phyloP scores from a whole-genome alignment of 495 filamentous ascomycete species.

The Opeltia flavorubescens region DNA sequence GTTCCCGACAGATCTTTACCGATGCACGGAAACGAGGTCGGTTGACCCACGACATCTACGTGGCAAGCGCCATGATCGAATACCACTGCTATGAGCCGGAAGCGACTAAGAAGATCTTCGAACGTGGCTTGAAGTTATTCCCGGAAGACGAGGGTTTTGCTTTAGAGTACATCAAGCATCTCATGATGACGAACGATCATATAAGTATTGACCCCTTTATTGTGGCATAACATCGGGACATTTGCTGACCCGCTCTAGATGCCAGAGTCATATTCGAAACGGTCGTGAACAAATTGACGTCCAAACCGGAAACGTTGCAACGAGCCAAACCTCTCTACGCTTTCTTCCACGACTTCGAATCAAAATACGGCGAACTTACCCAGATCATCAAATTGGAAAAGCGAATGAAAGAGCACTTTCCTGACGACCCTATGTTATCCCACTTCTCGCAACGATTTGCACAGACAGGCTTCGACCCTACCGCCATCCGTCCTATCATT shows the following conservation, averaged over 20 bases:
- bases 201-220: slow-evolving; percentile 58
- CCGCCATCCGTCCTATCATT: slow-evolving; percentile 63
- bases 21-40: slow-evolving; percentile 76
- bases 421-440: slow-evolving; percentile 63
- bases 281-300: slow-evolving; percentile 61
- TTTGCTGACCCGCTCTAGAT: slow-evolving; percentile 36
- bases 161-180: slow-evolving; percentile 86
- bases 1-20: slow-evolving; percentile 70
- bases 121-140: slow-evolving; percentile 81
- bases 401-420: slow-evolving; percentile 84
- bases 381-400: slow-evolving; percentile 82
- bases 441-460: slow-evolving; percentile 67
- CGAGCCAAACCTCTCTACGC: slow-evolving; percentile 74
- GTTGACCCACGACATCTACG: slow-evolving; percentile 85
- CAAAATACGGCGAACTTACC: slow-evolving; percentile 78
- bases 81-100: slow-evolving; percentile 91
- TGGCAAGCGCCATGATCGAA: slow-evolving; percentile 81
- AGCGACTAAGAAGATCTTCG: slow-evolving; percentile 85
- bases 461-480: slow-evolving; percentile 56
- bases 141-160: slow-evolving; percentile 84
- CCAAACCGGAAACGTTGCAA: slow-evolving; percentile 52
- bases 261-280: slow-evolving; percentile 91
- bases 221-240: background rate
- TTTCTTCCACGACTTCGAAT: slow-evolving; percentile 89
- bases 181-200: slow-evolving; percentile 78